These are phyloP conservation scores for Penicillium thymicola DNA, from an alignment of 2,329 filamentous ascomycete species.

Conservation along the genomic window DNA sequence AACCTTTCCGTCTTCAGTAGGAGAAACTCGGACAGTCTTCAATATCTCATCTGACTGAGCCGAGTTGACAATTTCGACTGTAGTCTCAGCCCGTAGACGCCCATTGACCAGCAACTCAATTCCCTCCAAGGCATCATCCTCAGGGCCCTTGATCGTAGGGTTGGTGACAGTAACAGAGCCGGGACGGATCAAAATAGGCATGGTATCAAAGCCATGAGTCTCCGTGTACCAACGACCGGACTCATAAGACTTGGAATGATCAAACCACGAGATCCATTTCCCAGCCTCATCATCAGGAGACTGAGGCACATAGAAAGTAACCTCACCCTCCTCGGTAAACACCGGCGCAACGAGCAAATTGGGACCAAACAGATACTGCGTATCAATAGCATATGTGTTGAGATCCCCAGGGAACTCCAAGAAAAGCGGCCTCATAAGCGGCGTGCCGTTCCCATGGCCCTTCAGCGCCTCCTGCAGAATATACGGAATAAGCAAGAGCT, in stretches of 20 bases:
- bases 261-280: conserved; percentile 49
- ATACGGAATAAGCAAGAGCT: conserved; percentile 58
- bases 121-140: conserved; percentile 28
- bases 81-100: conserved; percentile 12
- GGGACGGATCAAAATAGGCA: conserved; percentile 59
- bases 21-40: conserved; percentile 21
- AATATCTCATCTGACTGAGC: conserved; percentile 25
- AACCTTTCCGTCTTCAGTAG: conserved; percentile 13
- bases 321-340: conserved; percentile 60
- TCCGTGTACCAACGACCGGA: conserved; percentile 56
- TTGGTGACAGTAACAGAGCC: conserved; percentile 31
- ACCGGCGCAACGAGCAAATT: conserved; percentile 63
- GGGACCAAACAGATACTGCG: conserved; percentile 70
- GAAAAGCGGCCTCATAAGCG: conserved; percentile 63
- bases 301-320: conserved; percentile 61
- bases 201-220: conserved; percentile 56
- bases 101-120: conserved; percentile 34
- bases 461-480: conserved; percentile 53
- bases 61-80: conserved; percentile 28
- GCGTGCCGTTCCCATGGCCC: conserved; percentile 54
- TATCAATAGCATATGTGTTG: conserved; percentile 65
- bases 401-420: conserved; percentile 69
- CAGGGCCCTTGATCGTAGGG: conserved; percentile 24
- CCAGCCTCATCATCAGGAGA: conserved; percentile 50
- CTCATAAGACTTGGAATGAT: conserved; percentile 41